phyloP scores from a whole-genome alignment of 805 yeast species.

The Candida manassasensis region DNA sequence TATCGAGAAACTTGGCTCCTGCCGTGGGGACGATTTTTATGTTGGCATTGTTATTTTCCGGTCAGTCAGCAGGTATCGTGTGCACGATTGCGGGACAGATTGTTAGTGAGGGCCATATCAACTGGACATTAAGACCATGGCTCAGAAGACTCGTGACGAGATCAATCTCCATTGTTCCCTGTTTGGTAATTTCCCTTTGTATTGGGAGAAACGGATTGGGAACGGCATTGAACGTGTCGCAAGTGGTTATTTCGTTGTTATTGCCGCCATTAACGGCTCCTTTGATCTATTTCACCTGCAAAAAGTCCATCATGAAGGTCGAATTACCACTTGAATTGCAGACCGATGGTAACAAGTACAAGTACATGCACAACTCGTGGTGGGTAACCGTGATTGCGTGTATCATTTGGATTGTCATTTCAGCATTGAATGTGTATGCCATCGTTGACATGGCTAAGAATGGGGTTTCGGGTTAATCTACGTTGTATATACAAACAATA shows the following conservation, averaged over 20 bases:
- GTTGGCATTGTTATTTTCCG: conserved; percentile 77
- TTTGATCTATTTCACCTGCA: conserved; percentile 73
- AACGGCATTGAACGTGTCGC: conserved; percentile 75
- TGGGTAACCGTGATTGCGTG: conserved; percentile 47
- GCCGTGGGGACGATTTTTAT: conserved; percentile 82
- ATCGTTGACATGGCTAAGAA: conserved; percentile 36
- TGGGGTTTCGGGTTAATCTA: conserved; percentile 23
- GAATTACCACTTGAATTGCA: conserved; percentile 23
- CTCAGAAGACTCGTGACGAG: conserved; percentile 74
- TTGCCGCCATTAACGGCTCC: conserved; percentile 86
- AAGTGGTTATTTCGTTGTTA: conserved; percentile 75
- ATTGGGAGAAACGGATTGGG: conserved; percentile 73
- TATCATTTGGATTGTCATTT: conserved; percentile 65
- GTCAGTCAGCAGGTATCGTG: conserved; percentile 87
- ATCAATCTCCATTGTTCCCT: conserved; percentile 74
- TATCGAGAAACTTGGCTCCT: conserved; percentile 58
- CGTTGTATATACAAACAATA: too few relatives aligned
- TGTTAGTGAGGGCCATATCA: conserved; percentile 84
- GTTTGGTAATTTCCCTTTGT: conserved; percentile 63
- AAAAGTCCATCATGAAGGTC: conserved; percentile 62
- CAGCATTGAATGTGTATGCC: conserved; percentile 67
- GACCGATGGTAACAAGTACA: conserved; percentile 22
- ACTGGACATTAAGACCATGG: conserved; percentile 82
- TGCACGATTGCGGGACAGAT: conserved; percentile 93
- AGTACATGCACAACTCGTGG: conserved; percentile 62